These are phyloP conservation scores for Ogataea ganodermae DNA, from an alignment of 805 yeast genomes.

Conservation along the genomic window DNA sequence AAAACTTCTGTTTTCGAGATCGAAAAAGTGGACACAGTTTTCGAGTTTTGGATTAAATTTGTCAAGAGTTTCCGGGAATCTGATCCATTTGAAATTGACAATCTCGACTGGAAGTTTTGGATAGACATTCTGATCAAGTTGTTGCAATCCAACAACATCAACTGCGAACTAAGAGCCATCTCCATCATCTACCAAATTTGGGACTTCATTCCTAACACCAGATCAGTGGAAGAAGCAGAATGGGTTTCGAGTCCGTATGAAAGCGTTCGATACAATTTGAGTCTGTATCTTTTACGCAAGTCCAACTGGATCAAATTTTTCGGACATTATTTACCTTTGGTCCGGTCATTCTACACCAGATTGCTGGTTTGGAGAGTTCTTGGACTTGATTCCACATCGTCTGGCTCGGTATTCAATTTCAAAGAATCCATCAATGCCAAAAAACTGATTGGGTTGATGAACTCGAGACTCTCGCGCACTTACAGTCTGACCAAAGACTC, in stretches of 20 bases:
- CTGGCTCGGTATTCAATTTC: conserved; percentile 14
- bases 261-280: conserved; percentile 49
- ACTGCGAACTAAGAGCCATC: conserved; percentile 61
- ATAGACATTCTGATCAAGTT: conserved; percentile 55
- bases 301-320: conserved; percentile 57
- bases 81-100: conserved; percentile 15
- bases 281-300: conserved; percentile 54
- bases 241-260: conserved; percentile 46
- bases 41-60: conserved; percentile 29
- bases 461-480: conserved; percentile 33
- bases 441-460: conserved; percentile 29
- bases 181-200: conserved; percentile 73
- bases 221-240: conserved; percentile 6
- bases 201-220: conserved; percentile 57
- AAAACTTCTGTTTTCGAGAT: conserved; percentile 29
- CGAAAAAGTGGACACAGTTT: conserved; percentile 25
- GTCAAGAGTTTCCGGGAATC: conserved; percentile 23
- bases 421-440: conserved; percentile 21
- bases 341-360: conserved; percentile 67
- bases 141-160: conserved; percentile 63
- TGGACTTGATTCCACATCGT: conserved; percentile 33
- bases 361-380: conserved; percentile 64
- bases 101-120: conserved; percentile 80
- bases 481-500: conserved; percentile 24
- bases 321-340: conserved; percentile 79